Evolutionary conservation across 1,284 basidiomycete species (phyloP), one percentile per base, ranked within the genome.

Genomic region (Tylopilus sp.): DNA sequence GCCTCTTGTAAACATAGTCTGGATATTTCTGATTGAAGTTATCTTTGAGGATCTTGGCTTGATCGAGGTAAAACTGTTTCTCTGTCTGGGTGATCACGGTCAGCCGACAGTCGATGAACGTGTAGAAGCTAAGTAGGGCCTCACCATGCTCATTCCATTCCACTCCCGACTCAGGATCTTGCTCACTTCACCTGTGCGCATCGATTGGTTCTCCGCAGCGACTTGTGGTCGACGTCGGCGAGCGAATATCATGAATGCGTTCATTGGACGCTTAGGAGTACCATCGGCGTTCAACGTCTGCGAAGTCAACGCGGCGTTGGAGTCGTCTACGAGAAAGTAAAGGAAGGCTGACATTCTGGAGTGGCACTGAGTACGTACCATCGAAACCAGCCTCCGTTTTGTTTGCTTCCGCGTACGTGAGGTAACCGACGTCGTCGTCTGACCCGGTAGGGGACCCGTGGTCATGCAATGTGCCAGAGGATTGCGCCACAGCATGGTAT

Each of bases 221-320:
- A 91, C 86, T 66, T 91, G 84, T 15, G 89, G 89, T 29, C 88
- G 71, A 48, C 88, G 74, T 49, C 82, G 77, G n/a, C 88, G 79
- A 49, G 89, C 89, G 59, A 90, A 91, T 52, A 91, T 91, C 88
- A 91, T 91, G 71, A 91, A 91, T 21, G 88, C 89, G 65, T 91
- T 91, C 88, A 91, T 91, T 35, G 88, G 88, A 11, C 88, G 81
- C 64, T 89, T 89, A 21, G 89, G 88, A 36, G 88, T 90, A 29
- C 88, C 88, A 61, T 91, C 88, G 1, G 86, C 74, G 64, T 91
- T 91, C 49, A 91, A 74, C 15, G 85, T 82, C 68, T 91, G 88
- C 4, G 78, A 78, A 15, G 81, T 89, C 59, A 90, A 69, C 2
- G 81, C 70, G 46, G 71, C 60, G 57, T 81, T 76, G 34, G 72